Conservation (phyloP, 345 rosid genomes). For the Orychophragmus violaceus region DNA sequence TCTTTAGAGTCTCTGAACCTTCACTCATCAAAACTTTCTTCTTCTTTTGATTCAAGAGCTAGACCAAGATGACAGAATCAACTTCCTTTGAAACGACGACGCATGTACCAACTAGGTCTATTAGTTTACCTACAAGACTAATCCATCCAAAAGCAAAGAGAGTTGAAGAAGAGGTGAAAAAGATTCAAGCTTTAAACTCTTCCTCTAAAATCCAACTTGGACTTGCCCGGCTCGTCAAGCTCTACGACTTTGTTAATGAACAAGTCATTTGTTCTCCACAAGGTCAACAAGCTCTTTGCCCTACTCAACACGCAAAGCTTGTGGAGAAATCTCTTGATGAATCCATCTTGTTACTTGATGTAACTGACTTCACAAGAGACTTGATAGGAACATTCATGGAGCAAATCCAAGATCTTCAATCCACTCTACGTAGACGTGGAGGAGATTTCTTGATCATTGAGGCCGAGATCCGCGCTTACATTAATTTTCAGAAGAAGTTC, state of each 20-base stretch:
- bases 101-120: slow-evolving; percentile 37
- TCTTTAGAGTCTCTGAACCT: slow-evolving; percentile 7
- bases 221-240: slow-evolving; percentile 35
- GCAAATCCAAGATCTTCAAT: slow-evolving; percentile 40
- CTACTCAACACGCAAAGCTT: slow-evolving; percentile 6
- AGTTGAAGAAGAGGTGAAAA: slow-evolving; percentile 40
- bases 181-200: slow-evolving; percentile 31
- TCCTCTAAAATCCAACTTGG: slow-evolving; percentile 31
- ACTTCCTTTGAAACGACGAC: neutral
- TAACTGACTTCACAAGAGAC: slow-evolving; percentile 37
- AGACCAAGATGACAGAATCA: slow-evolving; percentile 10
- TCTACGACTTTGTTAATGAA: slow-evolving; percentile 39
- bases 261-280: slow-evolving; percentile 26
- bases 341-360: slow-evolving; percentile 39
- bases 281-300: slow-evolving; percentile 25
- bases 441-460: slow-evolving; percentile 28
- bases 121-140: slow-evolving; percentile 51
- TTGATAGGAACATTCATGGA: slow-evolving; percentile 33
- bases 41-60: slow-evolving; percentile 7
- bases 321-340: slow-evolving; percentile 40
- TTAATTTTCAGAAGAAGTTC: slow-evolving; percentile 44
- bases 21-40: slow-evolving; percentile 9
- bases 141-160: slow-evolving; percentile 37
- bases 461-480: slow-evolving; percentile 33
- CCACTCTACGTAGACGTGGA: slow-evolving; percentile 46